Evolutionary conservation across 163 green algal genomes (phyloP).

Genomic region (Scenedesmus sp.): DNA sequence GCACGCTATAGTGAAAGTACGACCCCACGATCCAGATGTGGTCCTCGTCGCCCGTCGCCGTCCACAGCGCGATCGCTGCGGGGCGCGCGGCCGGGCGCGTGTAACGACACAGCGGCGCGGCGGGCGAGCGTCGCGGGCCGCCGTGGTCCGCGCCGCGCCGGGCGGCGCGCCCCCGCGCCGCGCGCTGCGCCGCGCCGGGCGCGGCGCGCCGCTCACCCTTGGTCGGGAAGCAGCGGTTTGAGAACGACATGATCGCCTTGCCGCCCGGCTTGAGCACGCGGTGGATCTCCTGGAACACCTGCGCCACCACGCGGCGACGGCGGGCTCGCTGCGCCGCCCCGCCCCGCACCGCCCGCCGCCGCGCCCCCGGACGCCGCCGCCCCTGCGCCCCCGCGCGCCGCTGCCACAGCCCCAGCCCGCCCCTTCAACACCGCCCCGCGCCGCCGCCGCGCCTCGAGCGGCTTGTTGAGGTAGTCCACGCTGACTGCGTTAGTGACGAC

Average conservation of each 20-base stretch:
- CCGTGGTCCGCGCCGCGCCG: too few species aligned
- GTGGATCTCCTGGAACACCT: slow-evolving; percentile 90
- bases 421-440: too few species aligned
- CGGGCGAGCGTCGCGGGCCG: too few species aligned
- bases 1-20: slow-evolving; percentile 75
- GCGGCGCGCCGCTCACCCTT: slow-evolving; percentile 52
- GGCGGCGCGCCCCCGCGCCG: too few species aligned
- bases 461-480: slow-evolving; percentile 92
- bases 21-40: slow-evolving; percentile 64
- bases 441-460: slow-evolving; percentile 61
- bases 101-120: background rate
- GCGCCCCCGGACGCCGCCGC: too few species aligned
- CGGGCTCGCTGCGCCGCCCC: too few species aligned
- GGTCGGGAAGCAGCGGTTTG: slow-evolving; percentile 75
- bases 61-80: slow-evolving; percentile 71
- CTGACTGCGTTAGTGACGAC: slow-evolving; percentile 85
- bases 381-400: too few species aligned
- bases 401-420: too few species aligned
- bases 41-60: slow-evolving; percentile 66
- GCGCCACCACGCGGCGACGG: slow-evolving; percentile 56
- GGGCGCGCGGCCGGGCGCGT: background rate
- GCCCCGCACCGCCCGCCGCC: too few species aligned
- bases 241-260: slow-evolving; percentile 87
- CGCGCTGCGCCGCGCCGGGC: too few species aligned
- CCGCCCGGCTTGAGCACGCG: slow-evolving; percentile 90